Conservation (phyloP, 1,284 basidiomycete species). For the Ustilago hordei region DNA sequence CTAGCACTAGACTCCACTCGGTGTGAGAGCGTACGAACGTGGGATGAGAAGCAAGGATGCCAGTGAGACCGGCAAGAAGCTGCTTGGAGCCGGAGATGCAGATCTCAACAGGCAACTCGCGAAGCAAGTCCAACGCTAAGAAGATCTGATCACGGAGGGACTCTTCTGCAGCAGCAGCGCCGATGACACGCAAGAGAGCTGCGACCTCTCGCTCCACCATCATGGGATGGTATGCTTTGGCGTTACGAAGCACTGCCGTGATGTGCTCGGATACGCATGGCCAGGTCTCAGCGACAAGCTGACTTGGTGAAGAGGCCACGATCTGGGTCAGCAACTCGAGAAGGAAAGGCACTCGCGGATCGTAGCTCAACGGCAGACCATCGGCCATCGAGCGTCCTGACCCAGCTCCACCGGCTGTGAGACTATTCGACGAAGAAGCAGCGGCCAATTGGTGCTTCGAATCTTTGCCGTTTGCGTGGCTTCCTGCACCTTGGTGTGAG, state of each 20-base stretch:
- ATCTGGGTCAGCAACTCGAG: constrained; percentile 94
- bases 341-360: constrained; percentile 92
- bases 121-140: constrained; percentile 88
- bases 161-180: constrained; percentile 27
- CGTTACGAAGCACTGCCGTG: constrained; percentile 80
- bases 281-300: constrained; percentile 88
- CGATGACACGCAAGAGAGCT: constrained; percentile 53
- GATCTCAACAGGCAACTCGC: constrained; percentile 80
- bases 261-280: constrained; percentile 92
- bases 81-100: constrained; percentile 90
- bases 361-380: constrained; percentile 78
- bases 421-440: constrained; percentile 23
- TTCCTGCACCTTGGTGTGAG: constrained; percentile 7
- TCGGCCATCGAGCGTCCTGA: constrained; percentile 44
- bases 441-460: constrained; percentile 64
- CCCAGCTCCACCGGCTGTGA: constrained; percentile 21
- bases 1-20: constrained; percentile 94
- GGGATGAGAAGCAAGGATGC: constrained; percentile 81
- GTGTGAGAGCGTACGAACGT: constrained; percentile 73
- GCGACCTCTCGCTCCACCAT: constrained; percentile 96
- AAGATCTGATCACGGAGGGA: constrained; percentile 88
- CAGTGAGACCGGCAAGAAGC: constrained; percentile 83
- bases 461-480: constrained; percentile 27
- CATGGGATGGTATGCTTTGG: constrained; percentile 85
- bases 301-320: constrained; percentile 74